Evolutionary conservation across 352 stramenopile species (phyloP), one percentile per base, ranked within the genome.

Genomic region (Pythium dissotocum): DNA sequence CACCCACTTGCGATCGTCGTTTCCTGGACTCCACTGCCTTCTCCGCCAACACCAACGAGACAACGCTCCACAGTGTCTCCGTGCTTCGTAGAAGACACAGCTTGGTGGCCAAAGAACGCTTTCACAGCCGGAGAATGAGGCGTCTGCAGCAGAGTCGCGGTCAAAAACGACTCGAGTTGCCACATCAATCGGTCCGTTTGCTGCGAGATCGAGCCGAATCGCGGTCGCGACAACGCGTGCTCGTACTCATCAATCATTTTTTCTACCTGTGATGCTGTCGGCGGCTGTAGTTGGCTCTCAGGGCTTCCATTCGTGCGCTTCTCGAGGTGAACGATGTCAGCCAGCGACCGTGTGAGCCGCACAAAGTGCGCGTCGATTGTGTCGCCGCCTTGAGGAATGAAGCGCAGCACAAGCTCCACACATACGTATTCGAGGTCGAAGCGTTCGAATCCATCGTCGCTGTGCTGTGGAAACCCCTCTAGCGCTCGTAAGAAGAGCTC

Each of bases 261-360:
- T 38, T 12, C 1, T 4, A 8, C 40, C 16, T 28, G 1, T 30
- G 52, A 16, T 48, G 55, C 26, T 35, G 55, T 16, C 32, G 16
- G 32, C 13, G n/a, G 32, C 32, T 42, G 7, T 16, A 24, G 1
- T 5, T 16, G 30, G 0, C 4, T 38, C 4, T 33, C 13, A 7
- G 4, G 26, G 33, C 18, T 21, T 16, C 21, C 21, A 28, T 24
- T 6, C 21, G 9, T 3, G 8, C 26, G 49, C 35, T 49, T 8
- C 52, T 70, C 64, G 53, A 70, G 57, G 24, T 70, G 56, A 21
- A 65, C 13, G 28, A 70, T 35, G 38, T 70, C 64, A 4, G 32
- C 57, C 2, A 70, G 48, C 36, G 64, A 56, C 13, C 64, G 56
- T 0, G 48, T 35, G 32, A 70, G n/a, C 18, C 57, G 54, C 18